Base-by-base conservation (phyloP, 257 asterid species). In the Prunella vulgaris region DNA sequence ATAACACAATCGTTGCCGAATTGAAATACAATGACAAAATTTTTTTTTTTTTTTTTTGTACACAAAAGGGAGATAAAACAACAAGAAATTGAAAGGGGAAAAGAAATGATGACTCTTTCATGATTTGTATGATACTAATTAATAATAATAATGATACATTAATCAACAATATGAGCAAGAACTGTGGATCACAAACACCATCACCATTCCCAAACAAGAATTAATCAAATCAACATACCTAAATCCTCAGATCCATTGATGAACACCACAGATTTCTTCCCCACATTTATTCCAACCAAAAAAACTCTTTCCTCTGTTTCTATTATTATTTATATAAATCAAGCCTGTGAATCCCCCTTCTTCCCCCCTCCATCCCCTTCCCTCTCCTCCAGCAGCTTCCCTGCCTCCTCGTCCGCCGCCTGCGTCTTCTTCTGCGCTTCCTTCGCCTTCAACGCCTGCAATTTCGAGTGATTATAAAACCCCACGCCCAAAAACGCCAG, bases 401-500 rank as follows among this genome's bases (percentile, higher is more conserved):
- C 92, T 0, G 68, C 48, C 54, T 88, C 92, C 53, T 76, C 92
- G 2, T 82, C 93, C 0, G 77, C 72, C 66, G 66, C 62, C 71
- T 78, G 85, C 3, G 71, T 13, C 78, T 80, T 86, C 82, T 80
- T 82, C 72, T 82, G 88, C 2, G 81, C 84, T 42, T 89, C 96
- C 51, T 81, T 85, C 0, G 89, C 91, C 84, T 89, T 89, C 80
- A 86, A 8, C 5, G 82, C 90, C 83, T 86, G 91, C 91, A 89
- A 72, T 37, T 89, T 89, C 13, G 84, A 64, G 78, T 86, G 93
- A 57, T 88, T 88, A 32, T 88, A 88, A 49, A 76, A 88, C 2
- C 76, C 93, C 2, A 88, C 96, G 0, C 93, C 96, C 60, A 86
- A 15, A 56, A 89, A 89, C 2, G 96, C 96, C 78, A 89, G 66